Evolutionary conservation across 139 green algal species (phyloP), one percentile per base, ranked within the genome.

Genomic region (Raphidocelis subcapitata): DNA sequence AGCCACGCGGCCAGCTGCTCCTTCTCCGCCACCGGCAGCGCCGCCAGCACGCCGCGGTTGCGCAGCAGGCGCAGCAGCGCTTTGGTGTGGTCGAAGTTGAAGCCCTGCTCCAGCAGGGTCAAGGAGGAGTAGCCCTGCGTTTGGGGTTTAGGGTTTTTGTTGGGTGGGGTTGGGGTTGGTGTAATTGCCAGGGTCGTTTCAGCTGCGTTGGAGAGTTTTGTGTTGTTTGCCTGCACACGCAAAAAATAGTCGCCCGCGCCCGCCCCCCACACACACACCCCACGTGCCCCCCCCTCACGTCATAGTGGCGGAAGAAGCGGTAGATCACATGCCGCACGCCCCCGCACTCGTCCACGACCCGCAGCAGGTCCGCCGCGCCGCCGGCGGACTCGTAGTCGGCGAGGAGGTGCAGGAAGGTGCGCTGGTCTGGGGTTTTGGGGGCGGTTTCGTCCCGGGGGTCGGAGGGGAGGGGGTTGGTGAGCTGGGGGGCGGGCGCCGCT

Each of bases 1-100:
- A 52, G 23, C 33, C 67, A 26, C 46, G 28, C 29, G 3, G 46
- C 26, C 28, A 26, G 29, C 41, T 74, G 23, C 60, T 72, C 33
- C 62, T 79, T 79, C 62, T 56, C 37, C 26, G 31, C 72, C 21
- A 57, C 8, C 14, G 62, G 35, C 52, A 79, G 52, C 5, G 29
- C 63, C 18, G 70, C 79, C 28, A 88, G 64, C 29, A 77, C 75
- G 44, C 79, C 80, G 18, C 79, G 73, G 80, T 90, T 82, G 51
- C 85, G 85, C n/a, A 88, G 61, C 74, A 90, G 75, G 12, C 85
- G 79, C 26, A 83, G 31, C 31, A 88, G 33, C n/a, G 55, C 23
- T 69, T 88, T 88, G 49, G 81, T 84, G 59, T 82, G 46, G 74
- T 86, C 88, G 31, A 73, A 37, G 76, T 90, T 90, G 70, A 77